Evolutionary conservation across 179 eudicot species (phyloP), one percentile per base, ranked within the genome.

Genomic region (Corrigiola litoralis): DNA sequence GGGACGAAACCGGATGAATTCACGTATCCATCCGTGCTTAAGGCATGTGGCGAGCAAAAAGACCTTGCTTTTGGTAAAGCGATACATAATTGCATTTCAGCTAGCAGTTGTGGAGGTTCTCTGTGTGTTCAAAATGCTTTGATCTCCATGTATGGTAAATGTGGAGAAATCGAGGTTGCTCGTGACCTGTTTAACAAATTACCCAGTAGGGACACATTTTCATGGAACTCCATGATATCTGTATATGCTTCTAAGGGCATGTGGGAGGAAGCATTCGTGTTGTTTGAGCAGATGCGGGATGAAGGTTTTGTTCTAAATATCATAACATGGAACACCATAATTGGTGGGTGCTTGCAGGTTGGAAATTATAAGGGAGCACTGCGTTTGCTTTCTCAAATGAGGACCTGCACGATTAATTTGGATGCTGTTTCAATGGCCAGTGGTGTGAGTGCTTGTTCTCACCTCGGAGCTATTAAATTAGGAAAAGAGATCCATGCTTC

Each of bases 141-240:
- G 69, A 75, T 92, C 31, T 84, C 92, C 34, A 87, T 92, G 98
- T 92, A 92, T 72, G 87, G 81, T 18, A 87, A 80, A 78, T 92
- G 95, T 78, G 95, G 96, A 41, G 88, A 85, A 65, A 77, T 90
- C 27, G 79, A 79, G 47, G 63, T 66, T 45, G 92, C 98, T 63
- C 83, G 88, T 36, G 42, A 68, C 16, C 21, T 92, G 58, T 92
- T 92, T 50, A 77, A 89, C 34, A 68, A 73, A 62, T 63, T 92
- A 88, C 74, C 60, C 7, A 65, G 61, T 16, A 85, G 71, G 72
- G 96, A 92, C 71, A 67, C 71, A n/a, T 82, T 87, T 68, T 84
- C 98, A 18, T 90, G 96, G 98, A 92, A 90, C 58, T 68, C 95
- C 6, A 89, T 90, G 72, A 85, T 92, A 23, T 81, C 88, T 37